These are phyloP conservation scores for Geoglossum glabrum DNA, from an alignment of 495 filamentous ascomycete species.

Conservation along the genomic window DNA sequence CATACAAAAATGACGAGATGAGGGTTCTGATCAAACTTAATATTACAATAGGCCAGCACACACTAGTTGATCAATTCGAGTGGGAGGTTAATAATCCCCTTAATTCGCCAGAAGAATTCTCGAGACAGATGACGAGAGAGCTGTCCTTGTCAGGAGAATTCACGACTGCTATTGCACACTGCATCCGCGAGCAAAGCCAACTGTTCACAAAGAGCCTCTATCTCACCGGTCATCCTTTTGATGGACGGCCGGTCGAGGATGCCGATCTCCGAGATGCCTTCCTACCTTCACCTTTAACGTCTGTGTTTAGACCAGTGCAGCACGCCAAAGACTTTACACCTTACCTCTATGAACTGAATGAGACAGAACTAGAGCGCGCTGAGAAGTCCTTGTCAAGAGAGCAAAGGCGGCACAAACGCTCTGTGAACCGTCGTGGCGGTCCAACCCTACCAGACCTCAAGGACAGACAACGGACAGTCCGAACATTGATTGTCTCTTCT, in stretches of 20 bases:
- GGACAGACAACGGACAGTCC: conserved; percentile 77
- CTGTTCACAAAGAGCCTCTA: conserved; percentile 87
- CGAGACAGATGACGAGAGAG: conserved; percentile 67
- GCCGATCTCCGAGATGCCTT: conserved; percentile 69
- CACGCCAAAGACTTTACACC: conserved; percentile 84
- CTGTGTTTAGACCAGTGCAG: conserved; percentile 71
- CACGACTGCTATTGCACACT: conserved; percentile 90
- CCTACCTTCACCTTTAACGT: conserved; percentile 62
- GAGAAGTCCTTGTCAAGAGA: conserved; percentile 87
- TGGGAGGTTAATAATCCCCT: conserved; percentile 94
- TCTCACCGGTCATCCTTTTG: conserved; percentile 81
- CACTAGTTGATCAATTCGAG: conserved; percentile 90
- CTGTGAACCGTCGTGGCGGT: conserved; percentile 80
- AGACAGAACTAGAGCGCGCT: conserved; percentile 72
- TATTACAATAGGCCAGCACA: conserved; percentile 91
- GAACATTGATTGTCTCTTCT: conserved; percentile 75
- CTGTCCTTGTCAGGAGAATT: conserved; percentile 91
- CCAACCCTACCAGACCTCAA: conserved; percentile 92
- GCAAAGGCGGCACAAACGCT: conserved; percentile 82
- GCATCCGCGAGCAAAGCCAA: conserved; percentile 86
- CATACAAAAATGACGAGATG: conserved; percentile 98
- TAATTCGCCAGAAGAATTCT: conserved; percentile 90
- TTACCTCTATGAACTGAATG: conserved; percentile 81
- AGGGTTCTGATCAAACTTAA: conserved; percentile 86
- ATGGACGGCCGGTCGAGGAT: conserved; percentile 83